Base-by-base conservation (phyloP, 306 rosid species). In the Prunus mira region DNA sequence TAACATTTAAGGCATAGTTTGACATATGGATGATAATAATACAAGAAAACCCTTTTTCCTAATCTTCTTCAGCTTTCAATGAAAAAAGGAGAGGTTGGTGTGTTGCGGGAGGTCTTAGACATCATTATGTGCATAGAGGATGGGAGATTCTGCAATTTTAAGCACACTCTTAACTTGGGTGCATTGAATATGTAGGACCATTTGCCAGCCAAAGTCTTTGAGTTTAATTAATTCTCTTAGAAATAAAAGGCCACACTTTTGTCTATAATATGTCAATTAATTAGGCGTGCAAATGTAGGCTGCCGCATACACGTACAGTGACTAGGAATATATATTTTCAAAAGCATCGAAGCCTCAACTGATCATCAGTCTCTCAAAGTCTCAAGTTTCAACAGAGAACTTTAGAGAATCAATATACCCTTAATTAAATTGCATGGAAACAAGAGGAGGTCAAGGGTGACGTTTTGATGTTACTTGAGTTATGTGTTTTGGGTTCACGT, bases 61-160 rank as follows among this genome's bases (percentile, higher is more conserved):
- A 49, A 12, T 46, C 46, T 54, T 15, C 76, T 47, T 1, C 8
- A 58, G 70, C 81, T 77, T 82, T 72, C 61, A 76, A 71, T 82
- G 72, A 51, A 76, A 76, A 77, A 58, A 60, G 11, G 71, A 56
- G 81, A 58, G 18, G 84, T 32, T n/a, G 43, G 74, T 19, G 2
- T 70, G 73, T 25, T 30, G 47, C 38, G 17, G 18, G 17, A 27
- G 60, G 9, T 19, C 32, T 12, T 25, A 8, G 12, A 13, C 67
- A 28, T 34, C 64, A 72, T 19, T 30, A 4, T 9, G 65, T 38
- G 54, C 27, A 55, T 28, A 28, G 43, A 30, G 12, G 76, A 12
- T 70, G 25, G 22, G 22, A 3, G n/a, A 4, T 7, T 71, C 30
- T 70, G 49, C 17, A 18, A 70, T 12, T 70, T 30, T 32, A 32